Percentiles rank a stretch among this genome's conserved stretches.
Evolutionary conservation across 805 yeast species (phyloP).

Genomic region (Priceomyces haplophilus): DNA sequence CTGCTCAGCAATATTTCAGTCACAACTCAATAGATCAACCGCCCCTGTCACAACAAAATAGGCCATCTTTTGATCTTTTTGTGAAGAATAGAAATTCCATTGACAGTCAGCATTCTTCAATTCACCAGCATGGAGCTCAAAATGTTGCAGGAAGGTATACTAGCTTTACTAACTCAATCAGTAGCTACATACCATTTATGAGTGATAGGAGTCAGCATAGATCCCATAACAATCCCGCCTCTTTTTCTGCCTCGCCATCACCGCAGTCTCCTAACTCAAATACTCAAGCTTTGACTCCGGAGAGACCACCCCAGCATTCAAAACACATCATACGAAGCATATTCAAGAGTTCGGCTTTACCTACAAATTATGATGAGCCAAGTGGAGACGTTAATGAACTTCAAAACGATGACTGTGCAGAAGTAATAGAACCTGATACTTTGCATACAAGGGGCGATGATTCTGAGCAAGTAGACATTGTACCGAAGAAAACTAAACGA

Average conservation of each 20-base stretch:
- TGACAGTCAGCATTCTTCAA: slow-evolving; percentile 25
- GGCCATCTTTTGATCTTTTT: slow-evolving; percentile 34
- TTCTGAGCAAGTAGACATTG: not conserved
- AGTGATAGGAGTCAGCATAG: slow-evolving; percentile 26
- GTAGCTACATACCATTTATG: slow-evolving; percentile 42
- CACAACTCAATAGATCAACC: slow-evolving; percentile 38
- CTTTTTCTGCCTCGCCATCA: slow-evolving; percentile 9
- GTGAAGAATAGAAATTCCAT: slow-evolving; percentile 26
- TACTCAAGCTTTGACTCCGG: slow-evolving; percentile 8
- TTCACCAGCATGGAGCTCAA: slow-evolving; percentile 15
- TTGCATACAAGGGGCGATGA: not conserved
- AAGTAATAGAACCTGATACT: slow-evolving; percentile 10
- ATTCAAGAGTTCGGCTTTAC: slow-evolving; percentile 19
- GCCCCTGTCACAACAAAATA: slow-evolving; percentile 21
- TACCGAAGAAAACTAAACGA: slow-evolving; percentile 28
- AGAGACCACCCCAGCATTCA: slow-evolving; percentile 20
- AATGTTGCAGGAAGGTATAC: slow-evolving; percentile 23
- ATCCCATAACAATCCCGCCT: slow-evolving; percentile 9
- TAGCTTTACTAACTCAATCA: slow-evolving; percentile 34
- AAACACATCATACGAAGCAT: slow-evolving; percentile 34
- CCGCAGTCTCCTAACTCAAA: slow-evolving; percentile 8
- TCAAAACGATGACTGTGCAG: slow-evolving; percentile 15
- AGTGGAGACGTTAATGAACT: slow-evolving; percentile 3
- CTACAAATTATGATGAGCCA: not conserved
- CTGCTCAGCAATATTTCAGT: slow-evolving; percentile 40